Percentiles rank a stretch among this genome's conserved stretches.
Conservation (phyloP, 2,329 filamentous ascomycete species). For the Fusarium beomiforme region DNA sequence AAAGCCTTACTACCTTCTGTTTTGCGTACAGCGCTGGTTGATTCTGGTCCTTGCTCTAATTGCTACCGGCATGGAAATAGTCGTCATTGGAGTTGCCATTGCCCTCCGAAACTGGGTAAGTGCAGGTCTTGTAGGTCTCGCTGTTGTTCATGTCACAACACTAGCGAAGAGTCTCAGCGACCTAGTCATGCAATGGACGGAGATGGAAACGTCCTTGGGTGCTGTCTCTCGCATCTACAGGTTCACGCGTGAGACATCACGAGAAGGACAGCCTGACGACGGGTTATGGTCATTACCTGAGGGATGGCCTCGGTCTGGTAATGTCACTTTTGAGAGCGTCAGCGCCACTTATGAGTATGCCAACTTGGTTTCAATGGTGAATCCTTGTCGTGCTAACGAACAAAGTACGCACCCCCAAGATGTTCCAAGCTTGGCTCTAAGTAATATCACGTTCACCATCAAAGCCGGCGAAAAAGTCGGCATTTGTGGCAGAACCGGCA, state of each 20-base stretch:
- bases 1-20: background rate
- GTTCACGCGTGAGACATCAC: background rate
- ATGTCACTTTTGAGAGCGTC: background rate
- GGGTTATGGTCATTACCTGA: too few relatives aligned
- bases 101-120: background rate
- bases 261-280: too few relatives aligned
- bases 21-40: background rate
- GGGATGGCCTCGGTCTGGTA: background rate
- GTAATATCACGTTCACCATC: background rate
- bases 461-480: background rate
- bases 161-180: background rate
- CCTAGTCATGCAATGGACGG: conserved; percentile 4
- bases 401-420: too few relatives aligned
- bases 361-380: background rate
- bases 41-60: background rate
- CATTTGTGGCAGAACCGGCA: background rate
- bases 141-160: conserved; percentile 4
- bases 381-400: too few relatives aligned
- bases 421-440: background rate
- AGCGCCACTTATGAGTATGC: background rate
- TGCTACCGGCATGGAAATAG: background rate
- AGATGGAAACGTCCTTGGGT: background rate
- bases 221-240: background rate
- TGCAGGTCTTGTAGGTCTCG: background rate
- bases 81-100: background rate